These are phyloP conservation scores for Azolla pinnata DNA, from an alignment of 75 land plant genomes.

Conservation along the genomic window DNA sequence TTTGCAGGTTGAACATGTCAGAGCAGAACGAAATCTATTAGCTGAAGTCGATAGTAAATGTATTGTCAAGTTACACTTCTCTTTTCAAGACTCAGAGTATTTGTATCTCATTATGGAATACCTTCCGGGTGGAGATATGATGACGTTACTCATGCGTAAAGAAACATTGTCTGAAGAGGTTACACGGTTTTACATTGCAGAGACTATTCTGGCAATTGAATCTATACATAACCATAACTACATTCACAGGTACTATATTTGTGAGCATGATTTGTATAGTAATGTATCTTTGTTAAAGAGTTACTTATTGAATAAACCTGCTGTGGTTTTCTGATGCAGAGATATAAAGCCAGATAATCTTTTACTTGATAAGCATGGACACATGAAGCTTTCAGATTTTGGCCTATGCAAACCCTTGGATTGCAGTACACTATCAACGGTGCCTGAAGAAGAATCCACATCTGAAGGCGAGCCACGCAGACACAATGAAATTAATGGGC, in stretches of 20 bases:
- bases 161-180: conserved; percentile 74
- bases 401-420: conserved; percentile 95
- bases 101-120: conserved; percentile 96
- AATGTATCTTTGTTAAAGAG: neutral
- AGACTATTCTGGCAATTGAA: conserved; percentile 74
- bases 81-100: conserved; percentile 80
- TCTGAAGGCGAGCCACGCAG: conserved; percentile 31
- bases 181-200: conserved; percentile 79
- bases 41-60: conserved; percentile 88
- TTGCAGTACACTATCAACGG: conserved; percentile 42
- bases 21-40: conserved; percentile 82
- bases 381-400: conserved; percentile 97
- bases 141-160: conserved; percentile 83
- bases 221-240: conserved; percentile 85
- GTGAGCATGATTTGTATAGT: neutral
- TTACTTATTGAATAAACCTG: neutral
- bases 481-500: conserved; percentile 13
- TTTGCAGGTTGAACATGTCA: conserved; percentile 81
- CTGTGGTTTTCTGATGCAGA: conserved; percentile 28
- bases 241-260: conserved; percentile 54
- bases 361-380: conserved; percentile 81
- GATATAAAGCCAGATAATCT: conserved; percentile 98
- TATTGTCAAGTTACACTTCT: conserved; percentile 70
- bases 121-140: conserved; percentile 89
- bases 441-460: conserved; percentile 47